A percentile compares a stretch with the other conserved stretches of the same genome.
These are phyloP conservation scores for Perkinsus olseni DNA, from an alignment of 169 alveolate genomes.

Conservation along the genomic window DNA sequence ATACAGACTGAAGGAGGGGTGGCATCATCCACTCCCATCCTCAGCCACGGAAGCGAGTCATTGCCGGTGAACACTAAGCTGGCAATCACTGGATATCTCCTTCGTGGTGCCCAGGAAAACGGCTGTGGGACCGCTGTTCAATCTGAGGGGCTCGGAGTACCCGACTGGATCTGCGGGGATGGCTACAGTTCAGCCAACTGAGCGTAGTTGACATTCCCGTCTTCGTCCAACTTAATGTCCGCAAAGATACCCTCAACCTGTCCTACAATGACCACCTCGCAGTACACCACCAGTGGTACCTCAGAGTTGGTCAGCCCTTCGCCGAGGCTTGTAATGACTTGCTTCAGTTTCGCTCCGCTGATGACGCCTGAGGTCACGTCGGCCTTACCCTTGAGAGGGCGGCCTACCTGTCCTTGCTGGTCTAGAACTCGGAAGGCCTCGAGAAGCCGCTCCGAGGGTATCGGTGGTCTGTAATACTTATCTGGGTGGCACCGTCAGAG, in stretches of 20 bases:
- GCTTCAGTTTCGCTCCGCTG: neutral
- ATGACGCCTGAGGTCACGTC: neutral
- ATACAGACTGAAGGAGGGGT: too few species aligned
- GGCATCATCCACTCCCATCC: too few species aligned
- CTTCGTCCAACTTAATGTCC: neutral
- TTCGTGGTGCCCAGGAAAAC: too few species aligned
- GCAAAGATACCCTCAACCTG: neutral
- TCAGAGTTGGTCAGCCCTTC: neutral
- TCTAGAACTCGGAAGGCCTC: neutral
- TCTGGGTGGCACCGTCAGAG: neutral
- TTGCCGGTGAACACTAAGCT: too few species aligned
- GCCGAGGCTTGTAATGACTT: neutral
- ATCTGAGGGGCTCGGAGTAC: too few species aligned
- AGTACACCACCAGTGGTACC: neutral
- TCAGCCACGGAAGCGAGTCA: too few species aligned
- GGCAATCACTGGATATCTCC: too few species aligned
- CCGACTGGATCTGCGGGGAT: too few species aligned
- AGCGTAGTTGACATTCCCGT: neutral
- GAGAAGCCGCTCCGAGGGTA: neutral
- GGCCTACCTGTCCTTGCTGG: neutral
- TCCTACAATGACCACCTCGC: neutral
- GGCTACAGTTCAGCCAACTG: neutral
- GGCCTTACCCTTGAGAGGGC: too few species aligned
- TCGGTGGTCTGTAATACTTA: neutral
- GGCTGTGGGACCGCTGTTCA: too few species aligned